A percentile compares a stretch with the other conserved stretches of the same genome.
Conservation (phyloP, 78 protist species). For the Dictyostelium capitatum region DNA sequence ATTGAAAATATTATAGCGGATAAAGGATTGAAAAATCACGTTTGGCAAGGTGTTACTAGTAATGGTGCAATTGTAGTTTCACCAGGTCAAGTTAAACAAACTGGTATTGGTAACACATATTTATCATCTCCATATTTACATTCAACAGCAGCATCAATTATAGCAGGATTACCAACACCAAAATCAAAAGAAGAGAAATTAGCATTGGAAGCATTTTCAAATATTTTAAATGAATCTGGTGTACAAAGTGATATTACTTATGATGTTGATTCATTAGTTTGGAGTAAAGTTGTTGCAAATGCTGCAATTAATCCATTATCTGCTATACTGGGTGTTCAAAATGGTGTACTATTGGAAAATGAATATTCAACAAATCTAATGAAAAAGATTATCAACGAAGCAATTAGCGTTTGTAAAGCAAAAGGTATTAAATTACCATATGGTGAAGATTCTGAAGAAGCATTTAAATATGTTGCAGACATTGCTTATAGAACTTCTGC, state of each 20-base stretch:
- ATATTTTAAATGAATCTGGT: constrained; percentile 72
- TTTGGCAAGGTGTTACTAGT: constrained; percentile 88
- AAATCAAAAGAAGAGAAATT: not conserved
- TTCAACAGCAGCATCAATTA: not conserved
- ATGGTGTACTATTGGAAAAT: constrained; percentile 59
- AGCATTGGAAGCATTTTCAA: constrained; percentile 1
- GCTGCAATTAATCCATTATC: constrained; percentile 92
- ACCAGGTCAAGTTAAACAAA: constrained; percentile 82
- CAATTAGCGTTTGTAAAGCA: constrained; percentile 79
- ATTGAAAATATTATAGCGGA: constrained; percentile 25
- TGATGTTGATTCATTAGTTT: constrained; percentile 49
- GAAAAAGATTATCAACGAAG: constrained; percentile 71
- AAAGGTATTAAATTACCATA: constrained; percentile 62
- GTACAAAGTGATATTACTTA: constrained; percentile 17
- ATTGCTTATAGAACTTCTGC: constrained; percentile 41
- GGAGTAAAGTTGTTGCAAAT: constrained; percentile 88
- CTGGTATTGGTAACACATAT: constrained; percentile 81
- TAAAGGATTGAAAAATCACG: constrained; percentile 58
- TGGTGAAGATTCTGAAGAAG: constrained; percentile 69
- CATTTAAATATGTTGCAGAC: constrained; percentile 70
- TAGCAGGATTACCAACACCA: not conserved
- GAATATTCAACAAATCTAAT: constrained; percentile 53
- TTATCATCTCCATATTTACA: constrained; percentile 57
- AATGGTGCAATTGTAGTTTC: constrained; percentile 62
- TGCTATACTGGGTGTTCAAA: constrained; percentile 83